Conservation (phyloP, 768 basidiomycete species). For the Saitozyma podzolica region DNA sequence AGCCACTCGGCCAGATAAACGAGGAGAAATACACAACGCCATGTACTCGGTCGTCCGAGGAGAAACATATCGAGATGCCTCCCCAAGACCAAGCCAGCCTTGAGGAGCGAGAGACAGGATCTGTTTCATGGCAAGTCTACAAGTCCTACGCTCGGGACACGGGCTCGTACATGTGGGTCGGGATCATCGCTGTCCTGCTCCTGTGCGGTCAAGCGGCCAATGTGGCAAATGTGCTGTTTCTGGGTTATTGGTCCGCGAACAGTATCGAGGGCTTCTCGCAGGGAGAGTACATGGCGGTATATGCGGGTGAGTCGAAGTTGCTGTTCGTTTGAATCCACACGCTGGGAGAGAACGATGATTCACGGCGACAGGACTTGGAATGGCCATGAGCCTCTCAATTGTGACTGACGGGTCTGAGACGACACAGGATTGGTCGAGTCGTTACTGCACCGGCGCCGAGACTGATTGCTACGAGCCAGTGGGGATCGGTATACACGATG, state of each 20-base stretch:
- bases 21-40: too few relatives aligned
- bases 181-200: constrained; percentile 57
- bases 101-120: constrained; percentile 63
- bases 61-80: too few relatives aligned
- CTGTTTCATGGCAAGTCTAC: constrained; percentile 60
- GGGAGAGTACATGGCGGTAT: constrained; percentile 67
- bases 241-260: constrained; percentile 70
- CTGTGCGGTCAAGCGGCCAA: constrained; percentile 58
- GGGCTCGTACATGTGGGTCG: constrained; percentile 57
- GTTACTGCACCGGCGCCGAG: too few relatives aligned
- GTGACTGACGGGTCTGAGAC: constrained; percentile 59
- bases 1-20: too few relatives aligned
- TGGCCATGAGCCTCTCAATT: constrained; percentile 51
- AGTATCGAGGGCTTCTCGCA: constrained; percentile 62
- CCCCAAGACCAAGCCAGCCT: not conserved
- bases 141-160: constrained; percentile 57
- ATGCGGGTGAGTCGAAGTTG: constrained; percentile 48
- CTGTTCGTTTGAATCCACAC: not conserved
- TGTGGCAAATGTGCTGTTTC: constrained; percentile 67
- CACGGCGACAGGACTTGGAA: constrained; percentile 12
- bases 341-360: not conserved
- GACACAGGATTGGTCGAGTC: constrained; percentile 12
- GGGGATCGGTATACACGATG: constrained; percentile 17
- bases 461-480: too few relatives aligned
- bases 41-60: too few relatives aligned